phyloP scores from a whole-genome alignment of 768 basidiomycete genomes.

The Psilocybe subaeruginosa region DNA sequence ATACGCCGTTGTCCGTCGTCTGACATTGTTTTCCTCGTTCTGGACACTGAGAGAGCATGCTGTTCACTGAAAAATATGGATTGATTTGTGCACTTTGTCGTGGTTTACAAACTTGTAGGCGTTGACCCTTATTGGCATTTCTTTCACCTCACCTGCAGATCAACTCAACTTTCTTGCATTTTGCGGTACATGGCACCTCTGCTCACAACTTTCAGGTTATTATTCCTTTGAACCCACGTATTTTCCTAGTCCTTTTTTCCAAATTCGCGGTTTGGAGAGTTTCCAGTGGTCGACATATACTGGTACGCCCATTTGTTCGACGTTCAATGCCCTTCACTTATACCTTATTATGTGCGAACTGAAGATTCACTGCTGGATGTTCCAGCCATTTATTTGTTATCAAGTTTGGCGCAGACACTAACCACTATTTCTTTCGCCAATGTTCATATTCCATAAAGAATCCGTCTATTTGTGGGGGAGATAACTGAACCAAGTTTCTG shows the following conservation, averaged over 20 bases:
- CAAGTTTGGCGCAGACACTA: background rate
- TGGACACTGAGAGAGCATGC: constrained; percentile 2
- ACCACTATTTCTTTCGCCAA: constrained; percentile 6
- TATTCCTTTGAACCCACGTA: background rate
- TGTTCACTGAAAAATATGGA: background rate
- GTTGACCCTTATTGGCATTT: constrained; percentile 5
- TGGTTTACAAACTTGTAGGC: background rate
- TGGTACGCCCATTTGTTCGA: background rate
- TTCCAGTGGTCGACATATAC: constrained; percentile 2
- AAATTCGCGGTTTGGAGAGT: constrained; percentile 3
- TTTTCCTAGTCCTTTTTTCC: background rate
- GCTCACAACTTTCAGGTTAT: constrained; percentile 3
- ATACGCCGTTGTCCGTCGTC: background rate
- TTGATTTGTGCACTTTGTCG: constrained; percentile 4
- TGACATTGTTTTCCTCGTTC: constrained; percentile 2
- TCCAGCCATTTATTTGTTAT: constrained; percentile 1
- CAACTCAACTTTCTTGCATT: constrained; percentile 4
- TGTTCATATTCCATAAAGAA: background rate
- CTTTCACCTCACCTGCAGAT: constrained; percentile 3
- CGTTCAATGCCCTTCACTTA: no score
- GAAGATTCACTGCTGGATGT: no score
- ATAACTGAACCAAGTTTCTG: constrained; percentile 4
- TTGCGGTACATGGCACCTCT: background rate
- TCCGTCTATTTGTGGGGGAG: background rate
- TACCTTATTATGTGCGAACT: no score